Base-by-base conservation (phyloP, 306 rosid genomes). In the Crotalaria pallida region DNA sequence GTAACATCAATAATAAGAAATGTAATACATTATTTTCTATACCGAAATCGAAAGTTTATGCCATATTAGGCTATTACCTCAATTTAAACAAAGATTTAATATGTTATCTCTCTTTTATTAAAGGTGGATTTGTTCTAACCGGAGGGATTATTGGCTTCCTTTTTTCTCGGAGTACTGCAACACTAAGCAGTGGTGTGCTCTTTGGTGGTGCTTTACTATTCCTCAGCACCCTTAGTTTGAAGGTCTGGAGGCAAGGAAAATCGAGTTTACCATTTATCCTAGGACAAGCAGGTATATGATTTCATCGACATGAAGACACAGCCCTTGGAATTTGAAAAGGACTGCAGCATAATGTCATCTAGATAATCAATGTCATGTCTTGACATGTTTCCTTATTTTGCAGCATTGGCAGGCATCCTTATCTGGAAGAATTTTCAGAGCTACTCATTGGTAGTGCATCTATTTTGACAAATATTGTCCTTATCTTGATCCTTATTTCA, bases 211-310 rank as follows among this genome's bases (percentile, higher is more conserved):
- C 96, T 66, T 87, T 94, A 81, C 89, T 94, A 63, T 82, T 89
- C 74, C 87, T 94, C 36, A 94, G 98, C 80, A 83, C 90, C 69
- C 56, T 72, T 41, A 94, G 96, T 88, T 72, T 94, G 84, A 90
- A 88, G 89, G 90, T 94, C 50, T 94, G 98, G 98, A 88, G 85
- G 87, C 89, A 84, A 80, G 97, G 98, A 57, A 94, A 90, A 72
- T 90, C 98, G 9, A 85, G 97, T 79, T 52, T 86, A 55, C 96
- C 96, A 2, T 94, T 79, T 77, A 94, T 94, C 71, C 78, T 94
- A 36, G 96, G 96, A 73, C 98, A 94, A 87, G 90, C 96, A 84
- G 92, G 96, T 91, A 82, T 34, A 21, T 38, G 71, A 73, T 74
- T 31, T 57, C 41, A 56, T 23, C 71, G 41, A 36, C 16, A 49